Base-by-base conservation (phyloP, 306 rosid species). In the Astragalus glycyphyllos region DNA sequence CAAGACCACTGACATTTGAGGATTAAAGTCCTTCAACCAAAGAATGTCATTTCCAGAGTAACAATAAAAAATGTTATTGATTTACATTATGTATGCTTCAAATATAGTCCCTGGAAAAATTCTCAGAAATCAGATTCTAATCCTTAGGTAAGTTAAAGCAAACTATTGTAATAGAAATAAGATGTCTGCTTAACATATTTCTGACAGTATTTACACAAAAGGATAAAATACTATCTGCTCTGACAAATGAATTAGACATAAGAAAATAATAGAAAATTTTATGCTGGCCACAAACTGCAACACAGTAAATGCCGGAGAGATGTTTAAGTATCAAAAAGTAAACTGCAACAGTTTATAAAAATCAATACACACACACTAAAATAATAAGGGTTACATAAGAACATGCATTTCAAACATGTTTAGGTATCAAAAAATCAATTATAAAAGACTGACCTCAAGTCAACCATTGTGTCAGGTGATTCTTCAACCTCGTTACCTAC, bases 401-500 rank as follows among this genome's bases (percentile, higher is more conserved):
- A 16, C 40, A 58, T 58, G 54, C 38, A 37, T 71, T 63, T n/a
- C n/a, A n/a, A n/a, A n/a, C n/a, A n/a, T n/a, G n/a, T n/a, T n/a
- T n/a, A n/a, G n/a, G n/a, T n/a, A n/a, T n/a, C n/a, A n/a, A n/a
- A n/a, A n/a, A n/a, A n/a, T n/a, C 55, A 55, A 71, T 26, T 69
- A 31, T 65, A 59, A 54, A 67, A 73, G 16, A 41, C 91, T 70
- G 64, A 88, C 97, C 97, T 84, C 70, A 60, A 54, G 80, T 58
- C 83, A 63, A 77, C 76, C 50, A 5, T 41, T 61, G 76, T 9
- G 46, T 45, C 72, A 31, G 86, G 51, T 84, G 84, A 81, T 74
- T 84, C 89, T 68, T 85, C 80, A 56, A 58, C 73, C 75, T 76
- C 58, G 9, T 72, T 81, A 82, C 89, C 98, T 93, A 44, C n/a